Evolutionary conservation across 2,329 filamentous ascomycete species (phyloP), one percentile per base, ranked within the genome.

Genomic region (Coniella lustricola): DNA sequence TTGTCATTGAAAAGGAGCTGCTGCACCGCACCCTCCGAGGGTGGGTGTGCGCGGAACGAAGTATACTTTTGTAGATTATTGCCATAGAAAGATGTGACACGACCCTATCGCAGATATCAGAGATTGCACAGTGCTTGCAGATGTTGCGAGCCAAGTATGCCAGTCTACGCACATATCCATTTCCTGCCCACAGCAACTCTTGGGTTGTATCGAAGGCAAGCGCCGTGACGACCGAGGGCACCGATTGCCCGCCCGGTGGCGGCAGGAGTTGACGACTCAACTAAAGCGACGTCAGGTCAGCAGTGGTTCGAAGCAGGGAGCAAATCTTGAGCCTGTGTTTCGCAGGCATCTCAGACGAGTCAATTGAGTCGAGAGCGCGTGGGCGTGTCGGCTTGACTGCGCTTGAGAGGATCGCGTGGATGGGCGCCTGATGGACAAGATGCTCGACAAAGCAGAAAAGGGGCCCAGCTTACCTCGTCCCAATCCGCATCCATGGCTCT

Each of bases 181-280:
- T 95, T 40, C 90, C 94, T 3, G 84, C 82, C 93, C 94, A 98
- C 46, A 98, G 70, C 32, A 98, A 76, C 66, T 98, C 93, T 65
- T 95, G 86, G 34, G 77, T 76, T 49, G 85, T 85, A 66, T 98
- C 93, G 67, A 98, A 98, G 41, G 86, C 85, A 65, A 96, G 79
- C 3, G 89, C 41, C 21, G 52, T 84, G 38, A 86, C 84, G 57
- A 89, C 81, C 18, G 85, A 85, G 37, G 83, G 77, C 60, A 85
- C 72, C 56, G 77, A 77, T 20, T 54, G 52, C 60, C 81, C 74
- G 62, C 81, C 84, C 60, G 86, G 82, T 60, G 87, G 82, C 65
- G 89, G 87, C 68, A 94, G 81, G 64, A 82, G 78, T 69, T 93
- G 82, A 67, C 89, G 85, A 67, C 82, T 81, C 67, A 95, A 81